Conservation (phyloP, 108 stramenopile species). For the Seminavis robusta region DNA sequence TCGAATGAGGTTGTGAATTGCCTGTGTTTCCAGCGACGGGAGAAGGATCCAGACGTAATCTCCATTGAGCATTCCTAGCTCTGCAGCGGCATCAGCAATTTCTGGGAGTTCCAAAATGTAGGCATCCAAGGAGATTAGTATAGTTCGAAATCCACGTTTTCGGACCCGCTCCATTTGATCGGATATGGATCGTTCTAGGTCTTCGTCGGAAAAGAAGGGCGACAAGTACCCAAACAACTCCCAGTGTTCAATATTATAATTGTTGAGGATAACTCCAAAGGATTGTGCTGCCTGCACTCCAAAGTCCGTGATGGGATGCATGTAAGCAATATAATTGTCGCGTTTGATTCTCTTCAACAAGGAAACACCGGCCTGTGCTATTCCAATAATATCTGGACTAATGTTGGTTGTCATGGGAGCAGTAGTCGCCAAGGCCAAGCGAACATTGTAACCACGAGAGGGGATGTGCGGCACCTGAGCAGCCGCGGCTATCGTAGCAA, state of each 20-base stretch:
- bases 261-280: neutral
- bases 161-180: neutral
- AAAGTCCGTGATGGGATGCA: neutral
- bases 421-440: neutral
- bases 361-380: neutral
- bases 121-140: constrained; percentile 1
- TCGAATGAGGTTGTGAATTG: no score
- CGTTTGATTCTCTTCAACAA: neutral
- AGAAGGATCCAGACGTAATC: constrained; percentile 5
- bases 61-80: constrained; percentile 7
- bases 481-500: constrained; percentile 3
- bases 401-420: neutral
- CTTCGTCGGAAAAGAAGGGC: neutral
- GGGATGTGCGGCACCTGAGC: neutral
- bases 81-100: constrained; percentile 10
- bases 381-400: neutral
- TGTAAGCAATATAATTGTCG: neutral
- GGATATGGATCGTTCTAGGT: neutral
- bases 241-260: neutral
- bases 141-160: constrained; percentile 7
- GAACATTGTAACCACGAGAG: neutral
- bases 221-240: neutral
- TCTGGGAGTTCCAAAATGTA: neutral
- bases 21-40: neutral
- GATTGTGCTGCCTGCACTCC: neutral